These are phyloP conservation scores for Termitomyces sp. DNA, from an alignment of 768 basidiomycete species.

Conservation along the genomic window DNA sequence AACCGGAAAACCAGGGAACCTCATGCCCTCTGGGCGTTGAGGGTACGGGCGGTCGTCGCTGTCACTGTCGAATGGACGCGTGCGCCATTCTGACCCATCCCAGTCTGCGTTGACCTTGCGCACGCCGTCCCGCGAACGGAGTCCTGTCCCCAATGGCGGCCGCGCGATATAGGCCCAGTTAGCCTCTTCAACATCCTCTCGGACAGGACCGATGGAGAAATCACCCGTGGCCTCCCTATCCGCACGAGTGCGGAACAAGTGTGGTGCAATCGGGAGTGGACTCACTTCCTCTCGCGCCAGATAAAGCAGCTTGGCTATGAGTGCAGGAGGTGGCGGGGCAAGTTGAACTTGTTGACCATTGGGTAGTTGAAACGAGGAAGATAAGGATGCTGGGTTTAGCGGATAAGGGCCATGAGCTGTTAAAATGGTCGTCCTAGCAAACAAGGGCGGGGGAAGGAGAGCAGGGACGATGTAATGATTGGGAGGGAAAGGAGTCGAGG, in stretches of 20 bases:
- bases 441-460: slow-evolving; percentile 11
- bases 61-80: background rate
- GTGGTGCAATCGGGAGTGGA: slow-evolving; percentile 36
- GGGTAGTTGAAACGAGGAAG: slow-evolving; percentile 24
- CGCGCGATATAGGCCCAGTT: slow-evolving; percentile 35
- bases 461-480: slow-evolving; percentile 53
- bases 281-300: slow-evolving; percentile 50
- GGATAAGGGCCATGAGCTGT: slow-evolving; percentile 44
- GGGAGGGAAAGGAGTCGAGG: slow-evolving; percentile 52
- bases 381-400: slow-evolving; percentile 29
- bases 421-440: slow-evolving; percentile 19
- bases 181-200: slow-evolving; percentile 55
- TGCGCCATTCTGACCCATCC: background rate
- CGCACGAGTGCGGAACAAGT: slow-evolving; percentile 26
- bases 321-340: slow-evolving; percentile 40
- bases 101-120: background rate
- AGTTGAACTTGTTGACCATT: slow-evolving; percentile 23
- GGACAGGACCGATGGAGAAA: slow-evolving; percentile 36
- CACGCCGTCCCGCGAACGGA: background rate
- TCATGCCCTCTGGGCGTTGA: background rate
- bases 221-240: slow-evolving; percentile 17
- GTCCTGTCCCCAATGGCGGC: slow-evolving; percentile 17
- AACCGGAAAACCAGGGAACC: background rate
- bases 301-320: slow-evolving; percentile 60
- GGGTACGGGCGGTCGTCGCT: background rate